Base-by-base conservation (phyloP, 2,329 filamentous ascomycete genomes). In the Mollisiaceae sp. region DNA sequence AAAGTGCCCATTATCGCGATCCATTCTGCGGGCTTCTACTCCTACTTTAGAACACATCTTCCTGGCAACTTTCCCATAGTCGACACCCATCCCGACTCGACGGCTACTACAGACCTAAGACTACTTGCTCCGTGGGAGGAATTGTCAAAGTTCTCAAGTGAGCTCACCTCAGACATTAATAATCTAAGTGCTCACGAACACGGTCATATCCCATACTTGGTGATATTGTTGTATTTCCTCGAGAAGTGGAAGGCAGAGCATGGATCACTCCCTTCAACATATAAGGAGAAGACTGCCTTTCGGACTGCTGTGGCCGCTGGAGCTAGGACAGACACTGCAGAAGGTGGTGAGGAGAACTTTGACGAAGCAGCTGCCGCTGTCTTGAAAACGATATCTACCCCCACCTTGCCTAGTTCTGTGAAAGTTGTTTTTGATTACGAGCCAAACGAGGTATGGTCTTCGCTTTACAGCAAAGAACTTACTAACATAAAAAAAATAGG, bases 331-430 rank as follows among this genome's bases (percentile, higher is more conserved):
- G 81, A 90, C 71, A 96, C 88, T 65, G 78, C 92, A 0, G 93
- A 97, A 77, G 94, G 93, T 55, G 92, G 91, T 64, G 95, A 99
- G 76, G 95, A 99, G 80, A 99, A 99, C 77, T 99, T 93, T 75
- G 93, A 97, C 67, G 95, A 99, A 78, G 96, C 95, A 4, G 88
- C 89, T 55, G 89, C 88, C 15, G 93, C 94, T 5, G 93, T 98
- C 0, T 83, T 98, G 73, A 97, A 97, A 78, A 91, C 91, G n/a
- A 82, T 99, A 38, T 89, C 90, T 52, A 80, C 83, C 20, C 88
- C 90, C 55, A 85, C 85, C 32, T 78, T 96, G 22, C 88, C 90
- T 47, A 86, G 86, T 54, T 86, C 88, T 2, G 84, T 97, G 47
- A 87, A 85, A 68, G 89, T 94, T 69, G 88, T 98, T 9, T 94